A percentile compares a stretch with the other conserved stretches of the same genome.
Evolutionary conservation across 345 rosid genomes (phyloP).

Genomic region (Brassica juncea): DNA sequence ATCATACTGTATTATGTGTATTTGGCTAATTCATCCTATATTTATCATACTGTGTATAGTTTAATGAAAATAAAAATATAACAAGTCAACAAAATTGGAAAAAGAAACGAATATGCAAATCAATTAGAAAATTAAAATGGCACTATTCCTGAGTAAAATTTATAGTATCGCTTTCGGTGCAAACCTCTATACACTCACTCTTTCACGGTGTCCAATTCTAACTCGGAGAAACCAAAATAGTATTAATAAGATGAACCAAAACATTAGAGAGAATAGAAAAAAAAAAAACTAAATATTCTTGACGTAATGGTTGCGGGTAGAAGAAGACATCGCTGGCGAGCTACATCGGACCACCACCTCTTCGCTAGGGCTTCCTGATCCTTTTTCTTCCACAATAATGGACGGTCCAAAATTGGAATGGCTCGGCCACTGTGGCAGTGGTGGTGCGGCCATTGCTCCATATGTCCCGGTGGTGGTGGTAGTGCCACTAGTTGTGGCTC

Average conservation of each 20-base stretch:
- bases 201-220: conserved; percentile 24
- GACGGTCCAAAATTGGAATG: conserved; percentile 34
- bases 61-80: background rate
- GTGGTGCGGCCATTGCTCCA: conserved; percentile 39
- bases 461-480: conserved; percentile 51
- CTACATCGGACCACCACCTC: conserved; percentile 31
- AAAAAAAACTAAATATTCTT: conserved; percentile 15
- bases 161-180: conserved; percentile 11
- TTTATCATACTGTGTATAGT: background rate
- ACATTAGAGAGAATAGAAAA: background rate
- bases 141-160: background rate
- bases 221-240: conserved; percentile 7
- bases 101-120: background rate
- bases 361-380: conserved; percentile 30
- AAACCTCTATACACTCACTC: conserved; percentile 33
- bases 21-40: no score
- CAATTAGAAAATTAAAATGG: conserved; percentile 1
- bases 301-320: conserved; percentile 33
- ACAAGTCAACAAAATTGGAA: background rate
- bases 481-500: conserved; percentile 42
- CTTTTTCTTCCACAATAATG: conserved; percentile 25
- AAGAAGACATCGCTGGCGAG: conserved; percentile 44
- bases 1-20: no score
- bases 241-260: background rate
- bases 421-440: conserved; percentile 41